A percentile compares a stretch with the other conserved stretches of the same genome.
Evolutionary conservation across 129 eudicot species (phyloP).

Genomic region (Cynara cardunculus): DNA sequence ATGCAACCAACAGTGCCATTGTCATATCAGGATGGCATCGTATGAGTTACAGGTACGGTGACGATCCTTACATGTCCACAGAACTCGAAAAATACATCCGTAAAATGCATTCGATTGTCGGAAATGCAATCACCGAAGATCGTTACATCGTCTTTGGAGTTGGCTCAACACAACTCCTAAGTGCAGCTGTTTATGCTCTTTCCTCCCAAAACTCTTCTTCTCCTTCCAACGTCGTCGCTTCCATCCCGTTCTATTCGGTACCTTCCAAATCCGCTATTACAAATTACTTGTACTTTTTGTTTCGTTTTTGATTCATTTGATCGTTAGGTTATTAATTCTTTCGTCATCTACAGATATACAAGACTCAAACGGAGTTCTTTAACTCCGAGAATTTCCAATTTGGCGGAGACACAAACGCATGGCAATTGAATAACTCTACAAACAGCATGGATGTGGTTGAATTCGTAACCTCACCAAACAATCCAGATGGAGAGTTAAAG

Average conservation of each 20-base stretch:
- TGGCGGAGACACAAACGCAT: conserved; percentile 44
- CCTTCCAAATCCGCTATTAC: neutral
- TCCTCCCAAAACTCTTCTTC: conserved; percentile 42
- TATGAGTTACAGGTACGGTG: conserved; percentile 53
- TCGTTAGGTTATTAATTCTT: neutral
- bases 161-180: conserved; percentile 65
- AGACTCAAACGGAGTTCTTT: conserved; percentile 44
- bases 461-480: conserved; percentile 59
- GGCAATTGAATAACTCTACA: conserved; percentile 24
- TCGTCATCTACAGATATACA: conserved; percentile 16
- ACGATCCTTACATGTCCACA: conserved; percentile 21
- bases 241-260: conserved; percentile 61
- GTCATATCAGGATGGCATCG: conserved; percentile 82
- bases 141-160: conserved; percentile 50
- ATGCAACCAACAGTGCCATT: conserved; percentile 52
- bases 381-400: conserved; percentile 34
- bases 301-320: neutral
- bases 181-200: conserved; percentile 71
- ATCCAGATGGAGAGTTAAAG: conserved; percentile 53
- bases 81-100: conserved; percentile 51
- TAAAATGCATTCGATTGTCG: conserved; percentile 45
- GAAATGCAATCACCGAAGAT: conserved; percentile 57
- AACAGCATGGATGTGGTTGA: conserved; percentile 34
- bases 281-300: neutral
- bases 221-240: conserved; percentile 42